Conservation (phyloP, 176 grass and related monocot species). For the Hyparrhenia diplandra region DNA sequence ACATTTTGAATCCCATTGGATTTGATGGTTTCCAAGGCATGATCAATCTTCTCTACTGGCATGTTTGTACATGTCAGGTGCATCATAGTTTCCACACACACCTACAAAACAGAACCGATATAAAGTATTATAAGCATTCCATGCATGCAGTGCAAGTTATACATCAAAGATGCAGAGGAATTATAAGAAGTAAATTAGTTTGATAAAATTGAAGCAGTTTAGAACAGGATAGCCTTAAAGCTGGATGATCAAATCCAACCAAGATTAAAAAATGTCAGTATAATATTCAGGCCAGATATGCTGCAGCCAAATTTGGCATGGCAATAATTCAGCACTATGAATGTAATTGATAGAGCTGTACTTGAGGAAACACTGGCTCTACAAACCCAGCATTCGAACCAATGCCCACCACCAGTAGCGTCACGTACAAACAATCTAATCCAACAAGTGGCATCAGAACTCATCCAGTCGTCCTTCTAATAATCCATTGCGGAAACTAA, state of each 20-base stretch:
- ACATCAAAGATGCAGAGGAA: not conserved
- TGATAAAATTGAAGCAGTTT: not conserved
- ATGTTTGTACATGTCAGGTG: constrained; percentile 95
- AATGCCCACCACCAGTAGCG: not conserved
- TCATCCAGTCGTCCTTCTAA: not conserved
- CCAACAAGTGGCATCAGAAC: not conserved
- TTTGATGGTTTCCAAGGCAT: constrained; percentile 76
- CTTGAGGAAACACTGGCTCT: not conserved
- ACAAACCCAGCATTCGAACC: not conserved
- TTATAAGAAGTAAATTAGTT: not conserved
- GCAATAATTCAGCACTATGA: not conserved
- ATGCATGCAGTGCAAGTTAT: not conserved
- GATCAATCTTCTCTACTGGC: constrained; percentile 85
- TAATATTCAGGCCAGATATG: not conserved
- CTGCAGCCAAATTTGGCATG: not conserved
- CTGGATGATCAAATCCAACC: not conserved
- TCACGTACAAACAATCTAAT: not conserved
- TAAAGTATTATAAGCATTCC: not conserved
- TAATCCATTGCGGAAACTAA: not conserved
- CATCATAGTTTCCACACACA: constrained; percentile 96
- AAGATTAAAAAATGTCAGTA: too few species aligned
- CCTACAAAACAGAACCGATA: constrained; percentile 35
- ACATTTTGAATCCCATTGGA: constrained; percentile 93
- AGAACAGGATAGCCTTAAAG: not conserved
- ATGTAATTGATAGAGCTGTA: not conserved